These are phyloP conservation scores for Acanthochlamys bracteata DNA, from an alignment of 106 monocot species.

Conservation along the genomic window DNA sequence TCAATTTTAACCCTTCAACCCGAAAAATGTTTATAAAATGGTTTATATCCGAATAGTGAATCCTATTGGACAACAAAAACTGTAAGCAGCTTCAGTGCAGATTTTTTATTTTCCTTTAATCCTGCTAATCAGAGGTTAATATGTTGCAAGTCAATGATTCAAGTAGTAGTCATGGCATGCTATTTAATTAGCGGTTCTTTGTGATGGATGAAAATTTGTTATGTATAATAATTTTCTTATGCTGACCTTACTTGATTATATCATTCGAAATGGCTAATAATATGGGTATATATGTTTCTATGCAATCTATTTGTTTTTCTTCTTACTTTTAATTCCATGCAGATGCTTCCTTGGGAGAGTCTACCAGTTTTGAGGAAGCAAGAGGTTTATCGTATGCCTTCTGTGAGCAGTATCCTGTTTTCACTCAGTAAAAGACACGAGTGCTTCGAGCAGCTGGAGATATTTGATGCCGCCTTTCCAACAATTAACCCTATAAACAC, in stretches of 20 bases:
- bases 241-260: neutral
- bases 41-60: too few relatives aligned
- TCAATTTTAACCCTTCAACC: too few relatives aligned
- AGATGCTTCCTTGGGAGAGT: conserved; percentile 14
- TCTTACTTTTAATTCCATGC: neutral
- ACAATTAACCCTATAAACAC: neutral
- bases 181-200: too few relatives aligned
- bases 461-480: neutral
- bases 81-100: too few relatives aligned
- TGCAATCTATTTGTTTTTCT: neutral
- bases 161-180: too few relatives aligned
- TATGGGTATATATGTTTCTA: neutral
- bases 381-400: conserved; percentile 65
- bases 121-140: too few relatives aligned
- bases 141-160: too few relatives aligned
- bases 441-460: conserved; percentile 26
- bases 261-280: too few relatives aligned
- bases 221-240: neutral
- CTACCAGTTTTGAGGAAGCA: conserved; percentile 30
- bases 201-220: neutral
- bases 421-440: neutral
- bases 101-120: too few relatives aligned
- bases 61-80: too few relatives aligned
- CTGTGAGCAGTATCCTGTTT: neutral
- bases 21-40: too few relatives aligned